These are phyloP conservation scores for Populus tremula DNA, from an alignment of 345 rosid species.

Conservation along the genomic window DNA sequence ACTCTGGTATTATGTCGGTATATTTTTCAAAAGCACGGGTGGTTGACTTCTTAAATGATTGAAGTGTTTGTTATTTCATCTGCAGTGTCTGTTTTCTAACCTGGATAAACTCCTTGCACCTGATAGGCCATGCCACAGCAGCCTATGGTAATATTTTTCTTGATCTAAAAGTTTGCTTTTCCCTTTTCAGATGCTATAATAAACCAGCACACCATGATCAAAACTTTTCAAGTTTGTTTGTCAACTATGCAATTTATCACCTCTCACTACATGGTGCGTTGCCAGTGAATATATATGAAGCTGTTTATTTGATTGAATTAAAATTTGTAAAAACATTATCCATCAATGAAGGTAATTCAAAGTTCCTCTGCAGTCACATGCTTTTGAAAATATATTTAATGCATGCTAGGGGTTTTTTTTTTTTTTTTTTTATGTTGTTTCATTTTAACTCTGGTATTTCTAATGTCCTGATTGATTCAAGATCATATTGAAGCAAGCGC, in stretches of 20 bases:
- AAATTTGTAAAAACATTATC: not conserved
- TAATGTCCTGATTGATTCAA: not conserved
- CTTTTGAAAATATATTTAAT: not conserved
- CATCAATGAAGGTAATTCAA: not conserved
- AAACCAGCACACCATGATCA: not conserved
- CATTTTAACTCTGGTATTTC: not conserved
- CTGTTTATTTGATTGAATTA: not conserved
- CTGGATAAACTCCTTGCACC: slow-evolving; percentile 84
- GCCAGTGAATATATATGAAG: not conserved
- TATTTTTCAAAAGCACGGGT: not conserved
- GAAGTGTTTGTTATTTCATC: slow-evolving; percentile 14
- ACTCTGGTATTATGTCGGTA: not conserved
- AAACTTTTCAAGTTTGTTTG: not conserved
- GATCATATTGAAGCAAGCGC: not conserved
- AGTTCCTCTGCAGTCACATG: not conserved
- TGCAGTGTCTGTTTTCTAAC: slow-evolving; percentile 77
- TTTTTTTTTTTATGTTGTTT: not conserved
- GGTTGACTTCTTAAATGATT: slow-evolving; percentile 12
- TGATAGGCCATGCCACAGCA: slow-evolving; percentile 82
- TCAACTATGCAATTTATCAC: not conserved
- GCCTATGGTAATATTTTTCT: slow-evolving; percentile 65
- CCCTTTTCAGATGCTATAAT: not conserved
- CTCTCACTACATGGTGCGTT: not conserved
- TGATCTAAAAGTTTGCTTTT: not conserved
- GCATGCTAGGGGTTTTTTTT: not conserved